phyloP scores from a whole-genome alignment of 2,329 filamentous ascomycete species.

The Ophiocordyceps camponoti-leonardi region DNA sequence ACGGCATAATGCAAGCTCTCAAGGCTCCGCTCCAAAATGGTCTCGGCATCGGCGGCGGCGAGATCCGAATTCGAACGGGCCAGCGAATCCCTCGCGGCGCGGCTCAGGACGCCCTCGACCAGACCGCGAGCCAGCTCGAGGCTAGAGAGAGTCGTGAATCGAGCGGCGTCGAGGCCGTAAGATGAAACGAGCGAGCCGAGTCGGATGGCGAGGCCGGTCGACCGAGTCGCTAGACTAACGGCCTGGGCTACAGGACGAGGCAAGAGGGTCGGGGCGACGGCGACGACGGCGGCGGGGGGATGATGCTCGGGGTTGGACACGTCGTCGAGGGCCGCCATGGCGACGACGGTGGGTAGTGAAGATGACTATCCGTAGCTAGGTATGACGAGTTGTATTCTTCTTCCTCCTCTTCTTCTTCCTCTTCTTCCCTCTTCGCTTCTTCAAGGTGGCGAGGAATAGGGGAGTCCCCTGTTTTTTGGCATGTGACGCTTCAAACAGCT shows the following conservation, averaged over 20 bases:
- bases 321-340: background rate
- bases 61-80: constrained; percentile 26
- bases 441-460: no score
- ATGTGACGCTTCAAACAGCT: no score
- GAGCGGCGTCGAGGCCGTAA: constrained; percentile 34
- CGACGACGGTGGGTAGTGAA: no score
- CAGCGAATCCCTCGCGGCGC: constrained; percentile 33
- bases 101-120: constrained; percentile 34
- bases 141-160: constrained; percentile 37
- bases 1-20: constrained; percentile 39
- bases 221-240: constrained; percentile 42
- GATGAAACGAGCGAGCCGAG: constrained; percentile 33
- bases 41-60: constrained; percentile 34
- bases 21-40: constrained; percentile 36
- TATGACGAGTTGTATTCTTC: no score
- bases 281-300: constrained; percentile 3
- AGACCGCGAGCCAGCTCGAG: constrained; percentile 37
- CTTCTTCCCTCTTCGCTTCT: no score
- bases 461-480: no score
- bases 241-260: constrained; percentile 38
- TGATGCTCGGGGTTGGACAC: constrained; percentile 4
- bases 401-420: no score
- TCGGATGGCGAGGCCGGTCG: constrained; percentile 38
- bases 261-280: constrained; percentile 30
- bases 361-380: no score